Percentiles rank a stretch among this genome's conserved stretches.
Evolutionary conservation across 495 filamentous ascomycete species (phyloP).

Genomic region (Annulohypoxylon maeteangense): DNA sequence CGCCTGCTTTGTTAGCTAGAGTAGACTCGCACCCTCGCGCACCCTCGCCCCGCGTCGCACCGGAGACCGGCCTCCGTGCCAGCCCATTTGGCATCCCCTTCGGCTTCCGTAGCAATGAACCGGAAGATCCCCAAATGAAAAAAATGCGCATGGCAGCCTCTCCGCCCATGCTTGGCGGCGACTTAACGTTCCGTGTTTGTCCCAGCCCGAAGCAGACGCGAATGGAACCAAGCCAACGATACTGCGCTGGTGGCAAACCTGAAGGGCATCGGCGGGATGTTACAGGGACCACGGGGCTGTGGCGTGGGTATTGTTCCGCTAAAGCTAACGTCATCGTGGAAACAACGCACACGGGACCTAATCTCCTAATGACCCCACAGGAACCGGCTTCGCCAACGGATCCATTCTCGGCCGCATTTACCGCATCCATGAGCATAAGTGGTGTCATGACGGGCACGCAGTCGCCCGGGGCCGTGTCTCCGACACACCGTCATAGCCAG

Average conservation of each 20-base stretch:
- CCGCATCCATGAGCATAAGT: conserved; percentile 37
- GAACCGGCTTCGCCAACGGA: conserved; percentile 44
- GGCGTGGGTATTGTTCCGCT: conserved; percentile 72
- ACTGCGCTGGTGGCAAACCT: conserved; percentile 51
- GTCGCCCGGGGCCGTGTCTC: conserved; percentile 27
- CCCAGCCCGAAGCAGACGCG: conserved; percentile 81
- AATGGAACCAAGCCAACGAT: conserved; percentile 67
- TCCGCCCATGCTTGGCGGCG: conserved; percentile 86
- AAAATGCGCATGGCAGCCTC: conserved; percentile 61
- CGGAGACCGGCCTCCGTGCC: conserved; percentile 39
- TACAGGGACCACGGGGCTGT: conserved; percentile 64
- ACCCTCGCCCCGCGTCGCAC: conserved; percentile 31
- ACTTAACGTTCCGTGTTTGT: conserved; percentile 80
- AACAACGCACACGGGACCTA: conserved; percentile 51
- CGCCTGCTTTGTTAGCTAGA: conserved; percentile 44
- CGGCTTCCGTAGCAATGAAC: conserved; percentile 36
- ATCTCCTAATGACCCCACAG: conserved; percentile 55
- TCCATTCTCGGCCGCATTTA: conserved; percentile 54
- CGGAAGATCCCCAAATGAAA: conserved; percentile 45
- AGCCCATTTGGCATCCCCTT: conserved; percentile 53
- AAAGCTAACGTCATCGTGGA: conserved; percentile 52
- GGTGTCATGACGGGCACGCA: conserved; percentile 30
- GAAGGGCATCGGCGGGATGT: conserved; percentile 63
- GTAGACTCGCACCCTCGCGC: conserved; percentile 39
- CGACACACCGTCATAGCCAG: conserved; percentile 42